phyloP scores from a whole-genome alignment of 2,329 filamentous ascomycete species.

The Colletotrichum chlorophyti region DNA sequence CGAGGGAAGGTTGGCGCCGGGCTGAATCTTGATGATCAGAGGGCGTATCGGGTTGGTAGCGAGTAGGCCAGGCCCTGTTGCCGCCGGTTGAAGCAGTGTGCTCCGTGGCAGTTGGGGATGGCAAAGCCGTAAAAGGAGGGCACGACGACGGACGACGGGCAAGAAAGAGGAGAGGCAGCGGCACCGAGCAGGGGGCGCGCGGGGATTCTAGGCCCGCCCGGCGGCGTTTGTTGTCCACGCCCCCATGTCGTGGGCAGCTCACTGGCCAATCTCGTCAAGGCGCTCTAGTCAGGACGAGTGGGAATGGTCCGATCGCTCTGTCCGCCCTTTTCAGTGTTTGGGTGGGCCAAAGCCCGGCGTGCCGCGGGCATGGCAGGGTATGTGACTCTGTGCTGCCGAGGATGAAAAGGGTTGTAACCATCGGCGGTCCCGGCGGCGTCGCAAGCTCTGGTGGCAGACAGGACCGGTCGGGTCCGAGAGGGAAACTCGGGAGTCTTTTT shows the following conservation, averaged over 20 bases:
- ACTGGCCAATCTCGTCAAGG: constrained; percentile 7
- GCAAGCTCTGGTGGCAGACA: constrained; percentile 12
- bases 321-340: constrained; percentile 6
- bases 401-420: constrained; percentile 18
- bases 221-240: constrained; percentile 21
- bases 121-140: not conserved
- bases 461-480: constrained; percentile 19
- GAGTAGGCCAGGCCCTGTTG: constrained; percentile 2
- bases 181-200: constrained; percentile 9
- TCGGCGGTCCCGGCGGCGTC: constrained; percentile 19
- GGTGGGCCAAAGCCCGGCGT: constrained; percentile 23
- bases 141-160: no score
- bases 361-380: constrained; percentile 19
- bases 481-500: not conserved
- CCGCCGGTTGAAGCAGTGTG: constrained; percentile 2
- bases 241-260: constrained; percentile 15
- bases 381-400: constrained; percentile 25
- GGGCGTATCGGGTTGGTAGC: no score
- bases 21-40: not conserved
- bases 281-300: constrained; percentile 5
- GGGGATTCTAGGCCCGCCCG: constrained; percentile 19
- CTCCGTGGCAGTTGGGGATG: not conserved
- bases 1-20: constrained; percentile 5
- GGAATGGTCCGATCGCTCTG: constrained; percentile 14
- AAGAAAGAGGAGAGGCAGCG: not conserved